Evolutionary conservation across 1,139 yeast species (phyloP).

Genomic region (Hansenula anomala): DNA sequence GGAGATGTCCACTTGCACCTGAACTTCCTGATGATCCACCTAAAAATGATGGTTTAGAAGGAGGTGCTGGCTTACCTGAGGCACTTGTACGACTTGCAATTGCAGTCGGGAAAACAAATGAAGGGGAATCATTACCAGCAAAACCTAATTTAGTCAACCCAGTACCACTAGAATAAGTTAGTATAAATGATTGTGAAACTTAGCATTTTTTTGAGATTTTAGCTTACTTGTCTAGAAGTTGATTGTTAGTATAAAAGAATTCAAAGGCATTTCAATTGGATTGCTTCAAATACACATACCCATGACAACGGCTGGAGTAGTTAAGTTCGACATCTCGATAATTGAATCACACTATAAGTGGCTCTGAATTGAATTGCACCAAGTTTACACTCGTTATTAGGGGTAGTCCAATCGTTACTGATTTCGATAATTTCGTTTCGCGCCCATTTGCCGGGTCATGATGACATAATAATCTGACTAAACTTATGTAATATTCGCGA

Average conservation of each 20-base stretch:
- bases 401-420: not conserved
- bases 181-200: constrained; percentile 5
- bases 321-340: constrained; percentile 35
- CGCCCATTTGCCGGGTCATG: no score
- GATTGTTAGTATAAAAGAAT: no score
- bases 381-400: no score
- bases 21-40: constrained; percentile 25
- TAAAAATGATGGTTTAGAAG: constrained; percentile 14
- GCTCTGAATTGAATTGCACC: no score
- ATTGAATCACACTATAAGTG: no score
- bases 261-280: no score
- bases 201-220: not conserved
- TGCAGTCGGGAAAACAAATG: constrained; percentile 96
- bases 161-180: constrained; percentile 57
- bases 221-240: constrained; percentile 17
- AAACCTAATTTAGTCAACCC: constrained; percentile 96
- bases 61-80: constrained; percentile 24
- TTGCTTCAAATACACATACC: constrained; percentile 39
- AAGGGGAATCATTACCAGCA: constrained; percentile 98
- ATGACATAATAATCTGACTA: no score
- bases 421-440: no score
- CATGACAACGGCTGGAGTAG: constrained; percentile 95
- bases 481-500: no score
- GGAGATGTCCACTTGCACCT: constrained; percentile 42
- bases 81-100: constrained; percentile 66